Percentiles rank a stretch among this genome's conserved stretches.
These are phyloP conservation scores for Aspergillus jensenii DNA, from an alignment of 2,329 filamentous ascomycete species.

Conservation along the genomic window DNA sequence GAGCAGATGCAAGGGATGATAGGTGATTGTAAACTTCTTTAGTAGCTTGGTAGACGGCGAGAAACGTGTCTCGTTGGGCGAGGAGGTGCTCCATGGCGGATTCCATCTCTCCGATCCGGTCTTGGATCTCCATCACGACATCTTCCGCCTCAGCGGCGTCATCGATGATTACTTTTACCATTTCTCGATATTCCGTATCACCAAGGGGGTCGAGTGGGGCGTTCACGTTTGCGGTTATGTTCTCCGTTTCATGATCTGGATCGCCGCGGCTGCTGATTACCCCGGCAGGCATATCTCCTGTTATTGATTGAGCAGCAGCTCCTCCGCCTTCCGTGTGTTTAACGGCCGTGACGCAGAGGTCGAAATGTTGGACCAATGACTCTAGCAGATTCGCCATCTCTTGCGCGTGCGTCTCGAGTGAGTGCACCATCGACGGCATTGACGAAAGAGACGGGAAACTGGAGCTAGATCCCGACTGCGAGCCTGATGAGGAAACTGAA, in stretches of 20 bases:
- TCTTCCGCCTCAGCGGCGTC: slow-evolving; percentile 61
- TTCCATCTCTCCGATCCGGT: slow-evolving; percentile 76
- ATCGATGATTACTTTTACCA: slow-evolving; percentile 71
- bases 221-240: slow-evolving; percentile 34
- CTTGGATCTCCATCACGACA: slow-evolving; percentile 67
- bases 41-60: slow-evolving; percentile 57
- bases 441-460: slow-evolving; percentile 37
- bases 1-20: slow-evolving; percentile 62
- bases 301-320: slow-evolving; percentile 65
- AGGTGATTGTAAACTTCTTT: slow-evolving; percentile 65
- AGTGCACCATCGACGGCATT: slow-evolving; percentile 57
- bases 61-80: slow-evolving; percentile 60
- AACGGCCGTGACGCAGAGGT: slow-evolving; percentile 87
- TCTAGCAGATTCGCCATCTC: slow-evolving; percentile 79
- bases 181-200: slow-evolving; percentile 73
- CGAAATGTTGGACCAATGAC: slow-evolving; percentile 83
- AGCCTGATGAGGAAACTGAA: slow-evolving; percentile 32
- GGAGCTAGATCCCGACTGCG: slow-evolving; percentile 33
- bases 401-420: slow-evolving; percentile 71
- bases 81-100: slow-evolving; percentile 63
- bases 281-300: slow-evolving; percentile 61
- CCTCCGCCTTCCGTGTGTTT: slow-evolving; percentile 83
- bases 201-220: slow-evolving; percentile 68
- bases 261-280: slow-evolving; percentile 41
- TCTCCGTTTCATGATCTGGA: slow-evolving; percentile 30